Percentiles rank a stretch among this genome's conserved stretches.
Conservation (phyloP, 2,329 filamentous ascomycete genomes). For the Escovopsis sp. region DNA sequence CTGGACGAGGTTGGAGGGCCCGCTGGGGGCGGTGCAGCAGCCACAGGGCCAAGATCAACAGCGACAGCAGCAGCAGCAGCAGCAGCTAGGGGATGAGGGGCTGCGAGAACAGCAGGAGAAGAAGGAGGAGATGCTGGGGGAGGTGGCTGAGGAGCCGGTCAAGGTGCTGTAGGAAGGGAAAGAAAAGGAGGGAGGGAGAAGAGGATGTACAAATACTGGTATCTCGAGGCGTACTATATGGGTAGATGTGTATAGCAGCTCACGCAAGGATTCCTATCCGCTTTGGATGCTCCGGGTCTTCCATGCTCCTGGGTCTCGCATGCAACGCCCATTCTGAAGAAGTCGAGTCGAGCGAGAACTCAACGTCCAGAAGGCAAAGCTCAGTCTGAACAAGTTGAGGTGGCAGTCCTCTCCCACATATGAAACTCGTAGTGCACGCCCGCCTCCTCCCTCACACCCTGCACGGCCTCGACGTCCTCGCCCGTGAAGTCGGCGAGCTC, state of each 20-base stretch:
- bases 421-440: constrained; percentile 54
- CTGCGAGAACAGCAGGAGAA: constrained; percentile 1
- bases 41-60: too few relatives aligned
- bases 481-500: constrained; percentile 50
- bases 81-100: constrained; percentile 11
- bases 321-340: too few relatives aligned
- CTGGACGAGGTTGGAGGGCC: constrained; percentile 25
- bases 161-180: constrained; percentile 1
- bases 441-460: constrained; percentile 41
- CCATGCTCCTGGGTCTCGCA: too few relatives aligned
- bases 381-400: too few relatives aligned
- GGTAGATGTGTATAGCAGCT: too few relatives aligned
- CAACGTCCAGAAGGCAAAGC: too few relatives aligned
- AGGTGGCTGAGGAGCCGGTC: neutral
- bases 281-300: too few relatives aligned
- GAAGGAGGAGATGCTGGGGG: neutral
- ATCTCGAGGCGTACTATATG: too few relatives aligned
- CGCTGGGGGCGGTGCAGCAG: too few relatives aligned
- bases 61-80: constrained; percentile 15
- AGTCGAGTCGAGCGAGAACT: too few relatives aligned
- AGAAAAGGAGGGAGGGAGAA: too few relatives aligned
- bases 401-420: constrained; percentile 51
- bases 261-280: too few relatives aligned
- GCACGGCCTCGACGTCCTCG: constrained; percentile 39
- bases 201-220: neutral